Base-by-base conservation (phyloP, 768 basidiomycete genomes). In the Tricholoma sp. region DNA sequence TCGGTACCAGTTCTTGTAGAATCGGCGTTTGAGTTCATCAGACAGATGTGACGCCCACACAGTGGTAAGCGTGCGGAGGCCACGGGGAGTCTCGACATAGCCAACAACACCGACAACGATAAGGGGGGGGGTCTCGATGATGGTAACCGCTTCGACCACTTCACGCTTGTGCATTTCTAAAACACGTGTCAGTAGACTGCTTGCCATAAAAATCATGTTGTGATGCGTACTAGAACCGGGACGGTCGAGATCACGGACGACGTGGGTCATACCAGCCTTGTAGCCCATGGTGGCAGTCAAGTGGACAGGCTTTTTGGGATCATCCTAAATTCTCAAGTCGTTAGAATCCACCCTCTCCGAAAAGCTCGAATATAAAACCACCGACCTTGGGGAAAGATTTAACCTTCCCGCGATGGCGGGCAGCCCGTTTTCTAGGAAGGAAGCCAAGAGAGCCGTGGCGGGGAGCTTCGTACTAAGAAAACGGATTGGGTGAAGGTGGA, bases 1-100 rank as follows among this genome's bases (percentile, higher is more conserved):
- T 66, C 92, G 88, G 83, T 98, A 98, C 95, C 96, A 98, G 85
- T 96, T 97, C 84, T 94, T 95, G 89, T 98, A 98, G 88, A 99
- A 98, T 66, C 97, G 86, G 70, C 97, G 92, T 79, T 96, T 99
- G 73, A 98, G 72, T 73, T 98, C 95, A 74, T 98, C 97, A 37
- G 93, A 95, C 43, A 99, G 84, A 75, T 99, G 97, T 65, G 91
- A 90, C 49, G 97, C 95, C 97, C 91, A 93, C 73, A 97, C 95
- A 59, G 97, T 99, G 70, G 97, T 98, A 70, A 99, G 89, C 41
- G 94, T 93, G 71, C 97, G 94, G 63, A 99, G 88, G 69, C 97
- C 97, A 67, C 97, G 95, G 70, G 97, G 97, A 58, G 97, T 98
- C 80, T 99, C 97, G 73, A 98, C 93, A 77, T 98, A 99, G 67